Base-by-base conservation (phyloP, 768 basidiomycete genomes). In the Hygrocybe punicea region DNA sequence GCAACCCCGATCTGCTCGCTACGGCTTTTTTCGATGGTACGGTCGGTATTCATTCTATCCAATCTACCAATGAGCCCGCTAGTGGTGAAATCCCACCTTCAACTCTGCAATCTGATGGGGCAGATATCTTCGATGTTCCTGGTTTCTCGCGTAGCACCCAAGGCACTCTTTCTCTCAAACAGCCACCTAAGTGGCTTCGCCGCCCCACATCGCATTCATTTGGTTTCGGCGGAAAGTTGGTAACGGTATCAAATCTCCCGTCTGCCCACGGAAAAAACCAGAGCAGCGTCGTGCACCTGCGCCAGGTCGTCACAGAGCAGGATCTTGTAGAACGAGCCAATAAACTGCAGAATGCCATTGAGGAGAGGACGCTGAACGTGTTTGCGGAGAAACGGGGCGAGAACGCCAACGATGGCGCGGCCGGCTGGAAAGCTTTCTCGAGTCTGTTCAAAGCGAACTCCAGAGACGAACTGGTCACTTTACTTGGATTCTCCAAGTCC, bases 151-250 rank as follows among this genome's bases (percentile, higher is more conserved):
- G 75, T 50, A 78, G 76, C 48, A 76, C 70, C 14, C 78, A 75
- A 63, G 79, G 75, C 60, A 89, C 86, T 0, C 77, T 96, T 16
- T 91, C 93, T 0, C 83, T 98, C 60, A 90, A 90, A 67, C 92
- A 95, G 64, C 89, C 93, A n/a, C 96, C 96, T 1, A 95, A 93
- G 65, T 98, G 96, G 97, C 82, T 98, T 13, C 85, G 90, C 35
- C 82, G 95, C 17, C 92, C 96, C 1, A 78, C 81, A 0, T 86
- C 87, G 0, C 81, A 77, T 48, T 85, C 91, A 0, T 98, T 96
- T 63, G 96, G 95, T 0, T 98, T 94, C 62, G 92, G 94, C 3
- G 96, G 96, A 25, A 85, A 88, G 64, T 79, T 99, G 19, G 84
- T 91, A 11, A 83, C 85, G 1, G 84, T 93, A 2, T 83, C 82